These are phyloP conservation scores for Aegilops speltoides DNA, from an alignment of 176 grass and related monocot genomes.

Conservation along the genomic window DNA sequence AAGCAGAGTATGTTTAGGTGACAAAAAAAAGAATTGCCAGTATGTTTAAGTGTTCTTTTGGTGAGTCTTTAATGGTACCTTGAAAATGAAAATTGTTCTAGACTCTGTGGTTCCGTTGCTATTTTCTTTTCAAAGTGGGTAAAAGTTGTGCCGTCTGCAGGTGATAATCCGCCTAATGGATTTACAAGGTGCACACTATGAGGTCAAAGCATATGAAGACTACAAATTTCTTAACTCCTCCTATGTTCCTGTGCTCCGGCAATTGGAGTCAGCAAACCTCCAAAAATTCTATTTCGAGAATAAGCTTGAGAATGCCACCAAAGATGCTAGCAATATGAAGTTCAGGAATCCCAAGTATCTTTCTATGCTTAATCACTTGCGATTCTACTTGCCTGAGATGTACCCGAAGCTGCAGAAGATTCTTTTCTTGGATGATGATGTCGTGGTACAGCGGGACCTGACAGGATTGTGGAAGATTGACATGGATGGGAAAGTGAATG, in stretches of 20 bases:
- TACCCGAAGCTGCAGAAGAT: constrained; percentile 86
- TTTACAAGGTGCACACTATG: constrained; percentile 80
- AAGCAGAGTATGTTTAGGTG: neutral
- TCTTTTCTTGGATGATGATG: constrained; percentile 96
- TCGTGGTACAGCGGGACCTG: constrained; percentile 89
- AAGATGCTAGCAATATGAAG: constrained; percentile 99
- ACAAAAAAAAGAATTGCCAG: too few species aligned
- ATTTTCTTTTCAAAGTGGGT: constrained; percentile 16
- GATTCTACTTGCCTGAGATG: constrained; percentile 99
- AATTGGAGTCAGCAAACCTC: constrained; percentile 93
- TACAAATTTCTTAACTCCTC: constrained; percentile 98
- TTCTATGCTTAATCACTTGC: constrained; percentile 91
- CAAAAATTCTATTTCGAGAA: constrained; percentile 99
- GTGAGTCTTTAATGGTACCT: neutral
- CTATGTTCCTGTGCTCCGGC: constrained; percentile 91
- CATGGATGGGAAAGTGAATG: constrained; percentile 99
- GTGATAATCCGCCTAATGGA: constrained; percentile 84
- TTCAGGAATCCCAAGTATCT: constrained; percentile 98
- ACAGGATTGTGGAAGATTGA: constrained; percentile 94
- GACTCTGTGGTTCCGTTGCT: neutral
- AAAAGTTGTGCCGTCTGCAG: constrained; percentile 17
- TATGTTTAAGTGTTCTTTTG: too few species aligned
- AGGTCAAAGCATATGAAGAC: constrained; percentile 90
- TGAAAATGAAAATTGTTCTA: neutral
- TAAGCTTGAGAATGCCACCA: constrained; percentile 98